Evolutionary conservation across 352 stramenopile species (phyloP).

Genomic region (Pythium guiyangense): DNA sequence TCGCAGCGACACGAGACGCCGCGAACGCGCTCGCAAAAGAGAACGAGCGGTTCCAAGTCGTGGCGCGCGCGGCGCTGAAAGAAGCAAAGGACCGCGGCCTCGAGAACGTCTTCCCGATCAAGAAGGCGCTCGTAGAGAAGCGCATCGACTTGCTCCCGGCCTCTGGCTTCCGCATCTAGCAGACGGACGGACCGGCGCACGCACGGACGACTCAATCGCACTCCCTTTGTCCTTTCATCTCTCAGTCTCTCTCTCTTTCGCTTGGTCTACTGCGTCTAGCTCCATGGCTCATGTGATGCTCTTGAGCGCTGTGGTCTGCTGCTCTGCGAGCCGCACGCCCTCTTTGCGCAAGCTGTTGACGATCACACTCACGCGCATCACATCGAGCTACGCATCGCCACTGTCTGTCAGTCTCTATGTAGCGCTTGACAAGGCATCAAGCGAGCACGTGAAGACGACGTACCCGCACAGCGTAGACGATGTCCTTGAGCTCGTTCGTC

Average conservation of each 20-base stretch:
- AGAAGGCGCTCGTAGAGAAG: constrained; percentile 68
- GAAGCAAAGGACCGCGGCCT: constrained; percentile 57
- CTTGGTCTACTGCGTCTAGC: not conserved
- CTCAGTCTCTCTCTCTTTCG: not conserved
- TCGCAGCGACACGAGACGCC: constrained; percentile 30
- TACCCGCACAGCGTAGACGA: constrained; percentile 48
- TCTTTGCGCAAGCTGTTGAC: constrained; percentile 68
- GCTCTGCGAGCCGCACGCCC: constrained; percentile 62
- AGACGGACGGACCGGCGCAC: not conserved
- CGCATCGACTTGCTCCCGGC: constrained; percentile 65
- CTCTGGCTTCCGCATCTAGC: constrained; percentile 68
- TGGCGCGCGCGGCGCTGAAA: constrained; percentile 43
- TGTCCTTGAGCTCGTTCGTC: constrained; percentile 39
- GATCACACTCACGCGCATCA: constrained; percentile 56
- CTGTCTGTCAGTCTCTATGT: too few species aligned
- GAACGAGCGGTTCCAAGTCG: constrained; percentile 55
- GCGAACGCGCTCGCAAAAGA: constrained; percentile 33
- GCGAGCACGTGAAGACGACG: not conserved
- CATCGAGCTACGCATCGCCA: constrained; percentile 36
- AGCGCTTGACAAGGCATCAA: too few species aligned
- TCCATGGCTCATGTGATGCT: constrained; percentile 29
- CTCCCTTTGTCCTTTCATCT: not conserved
- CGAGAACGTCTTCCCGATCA: constrained; percentile 62
- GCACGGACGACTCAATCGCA: not conserved
- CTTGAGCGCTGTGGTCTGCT: constrained; percentile 67